These are phyloP conservation scores for Groenewaldozyma salmanticensis DNA, from an alignment of 805 yeast species.

Conservation along the genomic window DNA sequence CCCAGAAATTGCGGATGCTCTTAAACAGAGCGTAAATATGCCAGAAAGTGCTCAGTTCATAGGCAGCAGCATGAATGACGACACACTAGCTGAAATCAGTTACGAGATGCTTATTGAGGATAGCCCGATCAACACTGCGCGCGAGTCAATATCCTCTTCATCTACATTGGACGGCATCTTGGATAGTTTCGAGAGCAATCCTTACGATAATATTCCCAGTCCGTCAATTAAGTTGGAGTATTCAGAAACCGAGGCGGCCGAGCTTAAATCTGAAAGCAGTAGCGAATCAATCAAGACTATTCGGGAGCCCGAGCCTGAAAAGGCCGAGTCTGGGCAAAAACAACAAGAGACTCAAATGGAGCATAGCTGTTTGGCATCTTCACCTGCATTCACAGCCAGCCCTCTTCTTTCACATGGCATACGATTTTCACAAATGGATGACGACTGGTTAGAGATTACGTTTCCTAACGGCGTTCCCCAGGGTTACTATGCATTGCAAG, in stretches of 20 bases:
- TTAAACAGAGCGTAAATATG: too few species aligned
- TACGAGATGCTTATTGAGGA: too few species aligned
- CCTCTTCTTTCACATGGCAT: neutral
- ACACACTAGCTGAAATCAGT: too few species aligned
- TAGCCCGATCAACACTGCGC: too few species aligned
- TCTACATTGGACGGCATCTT: slow-evolving; percentile 20
- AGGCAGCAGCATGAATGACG: too few species aligned
- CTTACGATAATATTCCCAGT: neutral
- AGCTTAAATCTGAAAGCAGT: neutral
- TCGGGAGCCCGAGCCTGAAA: too few species aligned
- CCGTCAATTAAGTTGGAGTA: neutral
- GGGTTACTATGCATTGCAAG: neutral
- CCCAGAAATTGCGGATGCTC: too few species aligned
- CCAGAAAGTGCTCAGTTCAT: too few species aligned
- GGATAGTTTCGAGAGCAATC: slow-evolving; percentile 15
- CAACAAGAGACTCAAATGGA: neutral
- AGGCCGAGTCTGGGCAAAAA: too few species aligned
- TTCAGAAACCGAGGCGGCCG: neutral
- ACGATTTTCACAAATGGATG: slow-evolving; percentile 16
- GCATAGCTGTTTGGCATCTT: neutral
- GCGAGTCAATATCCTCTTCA: slow-evolving; percentile 11
- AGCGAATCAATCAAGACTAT: neutral
- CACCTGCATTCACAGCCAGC: neutral
- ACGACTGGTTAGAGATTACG: slow-evolving; percentile 17
- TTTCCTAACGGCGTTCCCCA: slow-evolving; percentile 1